Conservation (phyloP, 352 stramenopile genomes). For the Bremia lactucae region DNA sequence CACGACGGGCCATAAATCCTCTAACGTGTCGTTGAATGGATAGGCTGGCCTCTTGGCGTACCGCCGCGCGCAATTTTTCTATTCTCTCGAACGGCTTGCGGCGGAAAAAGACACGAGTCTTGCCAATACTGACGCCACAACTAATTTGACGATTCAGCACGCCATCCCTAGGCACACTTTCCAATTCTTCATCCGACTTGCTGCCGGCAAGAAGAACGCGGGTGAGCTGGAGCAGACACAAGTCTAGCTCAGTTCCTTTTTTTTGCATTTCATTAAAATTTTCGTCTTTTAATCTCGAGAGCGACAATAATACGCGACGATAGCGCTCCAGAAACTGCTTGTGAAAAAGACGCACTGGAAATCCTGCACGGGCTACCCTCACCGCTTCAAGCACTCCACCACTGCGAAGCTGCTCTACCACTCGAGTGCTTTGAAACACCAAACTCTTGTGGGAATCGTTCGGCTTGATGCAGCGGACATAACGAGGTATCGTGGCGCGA, state of each 20-base stretch:
- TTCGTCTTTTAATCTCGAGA: conserved; percentile 15
- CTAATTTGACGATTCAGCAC: conserved; percentile 15
- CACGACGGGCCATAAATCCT: conserved; percentile 31
- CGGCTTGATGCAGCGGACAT: conserved; percentile 98
- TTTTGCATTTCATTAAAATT: conserved; percentile 10
- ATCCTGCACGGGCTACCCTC: conserved; percentile 73
- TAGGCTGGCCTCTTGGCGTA: conserved; percentile 22
- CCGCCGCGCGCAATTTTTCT: conserved; percentile 48
- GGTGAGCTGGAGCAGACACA: conserved; percentile 24
- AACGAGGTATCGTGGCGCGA: conserved; percentile 91
- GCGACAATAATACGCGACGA: conserved; percentile 34
- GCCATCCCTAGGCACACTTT: conserved; percentile 14
- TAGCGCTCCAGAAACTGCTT: conserved; percentile 70
- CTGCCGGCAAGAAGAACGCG: conserved; percentile 15
- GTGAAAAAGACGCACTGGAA: conserved; percentile 74
- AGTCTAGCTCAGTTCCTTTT: conserved; percentile 15
- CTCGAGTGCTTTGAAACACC: conserved; percentile 62
- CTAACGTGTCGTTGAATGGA: conserved; percentile 45
- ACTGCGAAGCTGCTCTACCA: conserved; percentile 80
- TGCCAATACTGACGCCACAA: conserved; percentile 68
- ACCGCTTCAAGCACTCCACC: conserved; percentile 83
- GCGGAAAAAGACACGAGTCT: conserved; percentile 91
- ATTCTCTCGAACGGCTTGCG: conserved; percentile 90
- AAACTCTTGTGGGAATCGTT: conserved; percentile 85
- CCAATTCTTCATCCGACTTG: conserved; percentile 2